Percentiles rank a stretch among this genome's conserved stretches.
Conservation (phyloP, 345 rosid genomes). For the Sisymbrium irio region DNA sequence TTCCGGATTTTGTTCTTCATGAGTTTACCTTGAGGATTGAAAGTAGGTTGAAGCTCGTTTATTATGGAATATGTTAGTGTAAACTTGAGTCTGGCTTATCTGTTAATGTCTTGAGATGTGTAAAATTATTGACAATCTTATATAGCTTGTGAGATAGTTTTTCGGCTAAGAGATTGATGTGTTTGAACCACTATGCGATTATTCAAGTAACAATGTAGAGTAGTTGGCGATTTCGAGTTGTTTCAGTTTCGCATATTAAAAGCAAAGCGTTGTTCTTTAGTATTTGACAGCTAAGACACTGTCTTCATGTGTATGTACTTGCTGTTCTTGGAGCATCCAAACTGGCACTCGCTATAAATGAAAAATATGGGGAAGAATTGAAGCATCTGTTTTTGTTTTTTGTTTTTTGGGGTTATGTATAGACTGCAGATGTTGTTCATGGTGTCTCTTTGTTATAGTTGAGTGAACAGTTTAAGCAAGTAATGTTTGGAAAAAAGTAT, state of each 20-base stretch:
- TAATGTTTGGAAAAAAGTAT: neutral
- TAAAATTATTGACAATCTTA: neutral
- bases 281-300: neutral
- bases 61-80: neutral
- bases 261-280: neutral
- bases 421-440: neutral
- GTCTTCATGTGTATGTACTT: neutral
- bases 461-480: neutral
- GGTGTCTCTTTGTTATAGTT: neutral
- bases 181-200: neutral
- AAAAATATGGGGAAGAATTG: neutral
- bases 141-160: neutral
- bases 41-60: neutral
- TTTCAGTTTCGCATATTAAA: neutral
- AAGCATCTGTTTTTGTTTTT: neutral
- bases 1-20: neutral
- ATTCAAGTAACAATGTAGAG: neutral
- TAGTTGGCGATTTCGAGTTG: neutral
- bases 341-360: neutral
- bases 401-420: slow-evolving; percentile 3
- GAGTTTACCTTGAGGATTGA: neutral
- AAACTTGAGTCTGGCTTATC: neutral
- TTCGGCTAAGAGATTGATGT: neutral
- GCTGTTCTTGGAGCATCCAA: neutral
- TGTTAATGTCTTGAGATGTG: neutral